Conservation (phyloP, 257 asterid species). For the Forsythia viridissima region DNA sequence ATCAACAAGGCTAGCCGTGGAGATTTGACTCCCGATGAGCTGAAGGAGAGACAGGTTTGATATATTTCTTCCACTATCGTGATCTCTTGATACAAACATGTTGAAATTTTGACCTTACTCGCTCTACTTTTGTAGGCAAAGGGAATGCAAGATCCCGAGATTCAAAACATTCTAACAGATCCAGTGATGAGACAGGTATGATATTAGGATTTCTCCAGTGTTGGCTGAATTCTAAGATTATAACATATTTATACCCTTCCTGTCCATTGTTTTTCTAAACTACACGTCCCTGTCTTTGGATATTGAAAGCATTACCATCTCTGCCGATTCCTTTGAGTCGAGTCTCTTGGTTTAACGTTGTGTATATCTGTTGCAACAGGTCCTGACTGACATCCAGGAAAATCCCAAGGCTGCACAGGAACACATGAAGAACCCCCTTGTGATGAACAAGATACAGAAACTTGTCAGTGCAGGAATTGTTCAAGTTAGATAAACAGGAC, state of each 20-base stretch:
- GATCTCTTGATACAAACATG: neutral
- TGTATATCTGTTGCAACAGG: constrained; percentile 40
- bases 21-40: constrained; percentile 84
- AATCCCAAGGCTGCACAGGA: constrained; percentile 80
- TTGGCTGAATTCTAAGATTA: neutral
- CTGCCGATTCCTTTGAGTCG: neutral
- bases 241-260: neutral
- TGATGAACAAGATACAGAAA: constrained; percentile 90
- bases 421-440: constrained; percentile 83
- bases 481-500: constrained; percentile 50
- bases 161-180: constrained; percentile 87
- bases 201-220: neutral
- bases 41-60: constrained; percentile 96
- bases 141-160: constrained; percentile 95
- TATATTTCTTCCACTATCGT: neutral
- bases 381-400: constrained; percentile 74
- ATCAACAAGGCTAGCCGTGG: constrained; percentile 91
- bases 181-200: constrained; percentile 98
- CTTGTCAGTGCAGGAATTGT: constrained; percentile 86
- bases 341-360: neutral
- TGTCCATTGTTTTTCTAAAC: neutral
- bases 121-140: constrained; percentile 52
- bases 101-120: neutral
- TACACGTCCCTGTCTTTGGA: neutral
- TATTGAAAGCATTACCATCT: neutral